Evolutionary conservation across 768 basidiomycete species (phyloP).

Genomic region (Boletus patriciae): DNA sequence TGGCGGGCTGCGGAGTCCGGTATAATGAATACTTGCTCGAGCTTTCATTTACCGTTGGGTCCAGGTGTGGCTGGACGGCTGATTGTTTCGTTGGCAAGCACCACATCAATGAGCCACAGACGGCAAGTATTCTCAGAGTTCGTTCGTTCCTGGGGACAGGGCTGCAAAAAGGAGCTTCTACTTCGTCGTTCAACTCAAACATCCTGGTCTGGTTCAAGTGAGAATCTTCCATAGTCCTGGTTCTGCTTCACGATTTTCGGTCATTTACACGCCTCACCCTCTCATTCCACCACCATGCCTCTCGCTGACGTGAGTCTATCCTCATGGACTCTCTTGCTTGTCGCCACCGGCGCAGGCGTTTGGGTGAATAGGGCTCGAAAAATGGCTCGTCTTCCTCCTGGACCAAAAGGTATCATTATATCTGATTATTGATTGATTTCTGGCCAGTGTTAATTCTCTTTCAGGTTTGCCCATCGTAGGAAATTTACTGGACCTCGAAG

Average conservation of each 20-base stretch:
- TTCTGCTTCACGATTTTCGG: background rate
- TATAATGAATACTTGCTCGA: no score
- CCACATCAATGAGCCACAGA: background rate
- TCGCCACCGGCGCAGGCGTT: background rate
- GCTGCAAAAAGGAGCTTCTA: background rate
- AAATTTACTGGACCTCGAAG: background rate
- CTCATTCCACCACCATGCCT: background rate
- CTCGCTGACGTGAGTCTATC: background rate
- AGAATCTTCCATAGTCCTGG: background rate
- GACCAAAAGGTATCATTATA: background rate
- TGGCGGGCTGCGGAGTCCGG: background rate
- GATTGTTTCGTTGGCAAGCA: background rate
- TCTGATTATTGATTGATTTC: background rate
- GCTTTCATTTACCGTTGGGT: no score
- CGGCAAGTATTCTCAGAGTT: background rate
- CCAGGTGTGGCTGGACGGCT: no score
- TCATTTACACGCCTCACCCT: background rate
- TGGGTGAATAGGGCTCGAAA: background rate
- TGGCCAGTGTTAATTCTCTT: background rate
- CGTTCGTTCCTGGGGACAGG: background rate
- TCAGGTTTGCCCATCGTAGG: slow-evolving; percentile 1
- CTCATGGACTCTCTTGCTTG: background rate
- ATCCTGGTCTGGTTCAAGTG: background rate
- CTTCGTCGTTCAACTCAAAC: background rate
- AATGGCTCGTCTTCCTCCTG: slow-evolving; percentile 1